Base-by-base conservation (phyloP, 257 asterid species). In the Jaltomata sinuosa region DNA sequence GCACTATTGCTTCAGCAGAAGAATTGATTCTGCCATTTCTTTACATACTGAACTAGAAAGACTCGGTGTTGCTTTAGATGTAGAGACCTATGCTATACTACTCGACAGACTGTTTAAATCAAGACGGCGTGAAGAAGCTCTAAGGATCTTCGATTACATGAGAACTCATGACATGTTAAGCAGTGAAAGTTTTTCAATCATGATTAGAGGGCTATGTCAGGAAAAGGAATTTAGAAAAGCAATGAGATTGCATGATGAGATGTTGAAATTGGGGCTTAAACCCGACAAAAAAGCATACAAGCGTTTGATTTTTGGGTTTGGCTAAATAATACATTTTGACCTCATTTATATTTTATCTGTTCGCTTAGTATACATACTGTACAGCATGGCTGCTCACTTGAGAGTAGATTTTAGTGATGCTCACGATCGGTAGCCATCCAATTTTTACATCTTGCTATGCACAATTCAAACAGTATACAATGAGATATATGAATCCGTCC, bases 171-270 rank as follows among this genome's bases (percentile, higher is more conserved):
- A 91, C 52, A 40, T 45, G 36, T 83, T 89, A 80, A 88, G 88
- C 55, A 86, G 94, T 79, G 94, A 82, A 38, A 92, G 94, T 84
- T 93, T 91, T 87, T 84, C 86, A 57, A n/a, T 89, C 34, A 87
- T 92, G 94, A 90, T 95, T 36, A 83, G 88, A 52, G 92, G 93
- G 85, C 92, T 94, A 14, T 93, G 98, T 77, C 65, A 21, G 21
- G 94, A 68, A 36, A 90, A 91, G 67, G 93, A 94, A 67, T 53
- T 90, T 83, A 91, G 95, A 86, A 88, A 80, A 85, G 98, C 98
- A 76, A 95, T 94, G 98, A 91, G 86, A 84, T 83, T 91, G 29
- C 98, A 95, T 8, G 98, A 94, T 79, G 93, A 90, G 31, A 95
- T 95, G 98, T 38, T 94, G 87, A 89, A 86, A 76, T 47, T 91